Evolutionary conservation across 2,329 filamentous ascomycete genomes (phyloP), one percentile per base, ranked within the genome.

Genomic region (Clonostachys sp.): DNA sequence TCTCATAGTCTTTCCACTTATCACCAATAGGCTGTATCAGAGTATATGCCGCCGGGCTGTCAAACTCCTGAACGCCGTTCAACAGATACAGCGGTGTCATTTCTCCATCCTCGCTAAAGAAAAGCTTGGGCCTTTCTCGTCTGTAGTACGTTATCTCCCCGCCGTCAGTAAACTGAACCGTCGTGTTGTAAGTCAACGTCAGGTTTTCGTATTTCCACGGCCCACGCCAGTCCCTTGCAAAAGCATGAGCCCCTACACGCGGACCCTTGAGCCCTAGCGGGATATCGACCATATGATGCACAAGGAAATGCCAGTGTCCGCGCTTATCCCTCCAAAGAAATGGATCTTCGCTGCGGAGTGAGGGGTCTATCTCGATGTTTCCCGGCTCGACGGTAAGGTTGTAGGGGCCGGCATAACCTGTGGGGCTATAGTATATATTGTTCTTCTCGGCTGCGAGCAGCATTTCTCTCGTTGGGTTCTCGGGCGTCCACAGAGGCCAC

Each of bases 41-140:
- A 3, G 42, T 44, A 44, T 13, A 44, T 24, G 41, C n/a, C 2
- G 16, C 14, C n/a, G 14, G 14, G 7, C 16, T 17, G 20, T 42
- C 41, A 20, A 17, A 16, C n/a, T 17, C n/a, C 49, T 77, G 73
- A 1, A 78, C 73, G 0, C 74, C 74, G 34, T 66, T 77, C 2
- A 68, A 58, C 49, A 77, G 44, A 46, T 74, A 74, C 40, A 78
- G 50, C 3, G 74, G 73, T 13, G 62, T 72, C 61, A 73, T 61
- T n/a, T 64, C 48, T 0, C 68, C 67, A 48, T 77, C 73, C 2
- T 65, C 57, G 48, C 71, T 74, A 16, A 77, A 75, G 45, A 69
- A 73, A 6, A 78, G 43, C 60, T 76, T 74, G 1, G 74, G 72
- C 3, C 74, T 57, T 51, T 77, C 74, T 12, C 74, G 56, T 3